Evolutionary conservation across 345 rosid genomes (phyloP), one percentile per base, ranked within the genome.

Genomic region (Murraya paniculata): DNA sequence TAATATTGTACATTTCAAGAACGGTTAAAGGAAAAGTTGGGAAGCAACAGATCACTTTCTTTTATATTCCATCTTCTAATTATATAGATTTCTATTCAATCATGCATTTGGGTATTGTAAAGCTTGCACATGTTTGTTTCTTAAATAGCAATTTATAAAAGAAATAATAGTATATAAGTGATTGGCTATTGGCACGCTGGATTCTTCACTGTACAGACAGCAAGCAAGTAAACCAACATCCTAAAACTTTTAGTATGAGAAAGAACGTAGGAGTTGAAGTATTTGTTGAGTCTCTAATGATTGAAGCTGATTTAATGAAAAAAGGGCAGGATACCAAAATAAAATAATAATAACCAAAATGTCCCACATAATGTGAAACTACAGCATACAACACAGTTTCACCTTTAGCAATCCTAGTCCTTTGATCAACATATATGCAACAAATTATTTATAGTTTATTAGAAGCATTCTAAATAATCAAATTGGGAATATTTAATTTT

Each of bases 261-360:
- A 7, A 7, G 53, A 22, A 65, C n/a, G 38, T 77, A 84, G 79
- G 35, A 79, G 82, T 75, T 75, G 80, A 75, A 73, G 78, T 57
- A 73, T 68, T 64, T 66, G 82, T 75, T 70, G 79, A 62, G 73
- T 67, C 58, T 69, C 80, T 68, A 78, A 87, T 84, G 80, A 85
- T 84, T 80, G 84, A 66, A 70, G 50, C 72, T 38, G 61, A 73
- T 41, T 56, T 77, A 81, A 79, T 64, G 67, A 73, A 35, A 56
- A 76, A 68, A 68, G 72, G 75, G 64, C 5, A 30, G 74, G 48
- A 27, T 11, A 60, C 61, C 39, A 22, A 9, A 61, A 41, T 27
- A 60, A 73, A 19, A 67, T 22, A 19, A n/a, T 11, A 21, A 31
- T 9, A 25, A 59, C 58, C 27, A 6, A 31, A 33, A 45, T 73